A percentile compares a stretch with the other conserved stretches of the same genome.
phyloP scores from a whole-genome alignment of 2,329 filamentous ascomycete genomes.

The Cylindrodendrum hubeiense region DNA sequence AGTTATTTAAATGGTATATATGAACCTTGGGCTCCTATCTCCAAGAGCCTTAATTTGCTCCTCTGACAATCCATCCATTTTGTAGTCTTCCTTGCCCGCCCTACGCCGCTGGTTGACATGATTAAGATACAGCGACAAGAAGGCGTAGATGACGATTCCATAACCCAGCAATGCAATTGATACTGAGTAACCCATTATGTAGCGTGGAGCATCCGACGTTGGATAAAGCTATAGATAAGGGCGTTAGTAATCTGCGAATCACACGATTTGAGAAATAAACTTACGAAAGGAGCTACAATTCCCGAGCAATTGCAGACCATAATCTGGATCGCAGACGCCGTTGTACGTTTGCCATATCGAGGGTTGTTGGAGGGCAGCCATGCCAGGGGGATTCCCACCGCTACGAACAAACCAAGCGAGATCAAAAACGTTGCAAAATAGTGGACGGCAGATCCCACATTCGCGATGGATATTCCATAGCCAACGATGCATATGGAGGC shows the following conservation, averaged over 20 bases:
- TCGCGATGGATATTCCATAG: constrained; percentile 68
- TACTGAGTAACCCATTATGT: constrained; percentile 18
- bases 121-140: constrained; percentile 17
- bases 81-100: constrained; percentile 23
- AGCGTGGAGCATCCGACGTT: constrained; percentile 15
- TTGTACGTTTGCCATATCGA: constrained; percentile 24
- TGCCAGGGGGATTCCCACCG: constrained; percentile 17
- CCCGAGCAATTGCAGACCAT: constrained; percentile 23
- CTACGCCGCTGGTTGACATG: constrained; percentile 17
- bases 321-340: constrained; percentile 22
- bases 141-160: constrained; percentile 16
- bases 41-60: constrained; percentile 20
- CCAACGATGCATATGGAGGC: constrained; percentile 66
- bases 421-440: constrained; percentile 35
- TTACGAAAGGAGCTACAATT: constrained; percentile 25
- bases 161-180: constrained; percentile 20
- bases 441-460: constrained; percentile 58
- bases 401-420: constrained; percentile 17
- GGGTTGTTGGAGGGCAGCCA: constrained; percentile 26
- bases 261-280: not conserved
- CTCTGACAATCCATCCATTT: constrained; percentile 16
- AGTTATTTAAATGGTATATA: constrained; percentile 16
- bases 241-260: not conserved
- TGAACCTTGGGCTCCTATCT: constrained; percentile 20
- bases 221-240: constrained; percentile 15